phyloP scores from a whole-genome alignment of 1,139 yeast genomes.

The Candida sp. region DNA sequence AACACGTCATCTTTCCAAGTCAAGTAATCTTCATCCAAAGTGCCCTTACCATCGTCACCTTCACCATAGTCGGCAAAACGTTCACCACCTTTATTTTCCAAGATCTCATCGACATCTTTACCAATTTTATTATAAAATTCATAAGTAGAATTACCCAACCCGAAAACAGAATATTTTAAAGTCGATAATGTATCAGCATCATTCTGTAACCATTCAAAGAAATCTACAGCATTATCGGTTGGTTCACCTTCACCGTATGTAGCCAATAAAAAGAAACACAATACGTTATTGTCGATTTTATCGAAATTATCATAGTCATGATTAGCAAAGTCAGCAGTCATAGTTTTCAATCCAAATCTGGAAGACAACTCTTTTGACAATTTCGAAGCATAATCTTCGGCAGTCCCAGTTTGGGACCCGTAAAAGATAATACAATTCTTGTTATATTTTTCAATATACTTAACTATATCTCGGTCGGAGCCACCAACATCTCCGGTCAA shows the following conservation, averaged over 20 bases:
- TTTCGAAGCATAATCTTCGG: constrained; percentile 93
- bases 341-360: constrained; percentile 75
- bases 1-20: constrained; percentile 85
- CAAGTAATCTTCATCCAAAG: constrained; percentile 93
- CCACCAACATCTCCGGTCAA: constrained; percentile 30
- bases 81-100: constrained; percentile 66
- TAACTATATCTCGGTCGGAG: constrained; percentile 57
- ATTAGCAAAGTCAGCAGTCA: constrained; percentile 88
- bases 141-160: constrained; percentile 91
- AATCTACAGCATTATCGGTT: constrained; percentile 86
- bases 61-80: constrained; percentile 73
- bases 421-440: constrained; percentile 82
- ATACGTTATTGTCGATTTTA: constrained; percentile 46
- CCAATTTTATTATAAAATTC: constrained; percentile 90
- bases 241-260: constrained; percentile 99
- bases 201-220: constrained; percentile 56
- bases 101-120: constrained; percentile 43
- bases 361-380: constrained; percentile 85
- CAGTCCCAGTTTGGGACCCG: constrained; percentile 99
- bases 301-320: constrained; percentile 73
- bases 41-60: constrained; percentile 95
- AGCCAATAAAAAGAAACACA: constrained; percentile 77
- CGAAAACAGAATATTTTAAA: constrained; percentile 73
- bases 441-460: constrained; percentile 55
- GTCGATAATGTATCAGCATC: constrained; percentile 62